phyloP scores from a whole-genome alignment of 805 yeast species.

The Millerozyma acaciae region DNA sequence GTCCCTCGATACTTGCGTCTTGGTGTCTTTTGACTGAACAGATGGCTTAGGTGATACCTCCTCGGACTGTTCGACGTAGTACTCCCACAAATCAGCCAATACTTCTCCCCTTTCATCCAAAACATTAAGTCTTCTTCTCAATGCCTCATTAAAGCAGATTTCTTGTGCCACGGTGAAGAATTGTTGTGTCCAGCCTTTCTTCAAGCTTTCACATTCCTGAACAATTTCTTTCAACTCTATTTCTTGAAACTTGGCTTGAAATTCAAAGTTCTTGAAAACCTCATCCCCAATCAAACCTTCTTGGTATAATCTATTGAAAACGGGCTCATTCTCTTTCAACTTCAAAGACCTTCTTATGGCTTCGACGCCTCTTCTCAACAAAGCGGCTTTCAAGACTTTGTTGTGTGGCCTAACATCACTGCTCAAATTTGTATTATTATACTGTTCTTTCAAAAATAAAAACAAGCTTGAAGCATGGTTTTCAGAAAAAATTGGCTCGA shows the following conservation, averaged over 20 bases:
- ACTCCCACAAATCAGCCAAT: conserved; percentile 35
- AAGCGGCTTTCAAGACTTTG: conserved; percentile 62
- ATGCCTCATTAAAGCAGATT: conserved; percentile 87
- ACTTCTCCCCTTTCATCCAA: conserved; percentile 38
- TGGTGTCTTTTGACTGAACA: too few relatives aligned
- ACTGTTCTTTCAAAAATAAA: conserved; percentile 49
- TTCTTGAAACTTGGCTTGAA: conserved; percentile 76
- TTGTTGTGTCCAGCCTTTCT: conserved; percentile 76
- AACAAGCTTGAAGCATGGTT: conserved; percentile 66
- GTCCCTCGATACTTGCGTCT: too few relatives aligned
- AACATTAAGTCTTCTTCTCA: conserved; percentile 64
- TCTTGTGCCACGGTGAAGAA: conserved; percentile 82
- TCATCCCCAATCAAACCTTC: conserved; percentile 92
- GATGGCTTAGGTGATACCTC: too few relatives aligned
- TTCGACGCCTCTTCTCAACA: conserved; percentile 70
- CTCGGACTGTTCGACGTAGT: conserved; percentile 17
- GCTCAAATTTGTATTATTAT: conserved; percentile 34
- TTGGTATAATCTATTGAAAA: conserved; percentile 69
- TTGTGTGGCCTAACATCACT: conserved; percentile 61
- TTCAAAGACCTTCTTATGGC: conserved; percentile 79
- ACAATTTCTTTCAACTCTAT: conserved; percentile 75
- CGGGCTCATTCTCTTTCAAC: conserved; percentile 72
- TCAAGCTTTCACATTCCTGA: conserved; percentile 65
- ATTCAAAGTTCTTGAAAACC: conserved; percentile 70
- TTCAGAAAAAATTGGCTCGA: conserved; percentile 71